Evolutionary conservation across 2,329 filamentous ascomycete genomes (phyloP).

Genomic region (Penicillium sclerotigenum): DNA sequence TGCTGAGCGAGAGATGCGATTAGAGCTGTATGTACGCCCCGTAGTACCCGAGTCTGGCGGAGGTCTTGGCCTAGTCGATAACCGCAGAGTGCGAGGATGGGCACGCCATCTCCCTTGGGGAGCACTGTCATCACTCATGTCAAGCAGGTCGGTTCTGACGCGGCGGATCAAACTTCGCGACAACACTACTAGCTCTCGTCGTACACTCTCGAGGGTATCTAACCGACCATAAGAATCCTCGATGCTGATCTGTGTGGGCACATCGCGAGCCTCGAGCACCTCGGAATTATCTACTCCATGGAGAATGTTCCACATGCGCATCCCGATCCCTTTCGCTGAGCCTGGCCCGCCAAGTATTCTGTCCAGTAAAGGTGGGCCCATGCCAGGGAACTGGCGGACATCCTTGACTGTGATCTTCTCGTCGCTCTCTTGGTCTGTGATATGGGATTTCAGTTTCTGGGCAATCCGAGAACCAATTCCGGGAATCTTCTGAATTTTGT

Average conservation of each 20-base stretch:
- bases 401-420: conserved; percentile 63
- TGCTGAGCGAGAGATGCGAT: conserved; percentile 71
- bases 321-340: conserved; percentile 66
- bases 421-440: conserved; percentile 50
- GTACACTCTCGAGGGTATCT: conserved; percentile 61
- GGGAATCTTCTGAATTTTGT: conserved; percentile 76
- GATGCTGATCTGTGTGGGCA: conserved; percentile 88
- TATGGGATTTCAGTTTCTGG: conserved; percentile 61
- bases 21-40: conserved; percentile 57
- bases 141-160: conserved; percentile 73
- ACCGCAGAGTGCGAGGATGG: conserved; percentile 73
- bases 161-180: conserved; percentile 68
- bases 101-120: conserved; percentile 64
- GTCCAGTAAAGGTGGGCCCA: conserved; percentile 65
- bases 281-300: conserved; percentile 75
- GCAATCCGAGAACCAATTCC: conserved; percentile 81
- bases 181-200: conserved; percentile 66
- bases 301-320: conserved; percentile 71
- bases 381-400: conserved; percentile 60
- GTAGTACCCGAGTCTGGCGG: conserved; percentile 52
- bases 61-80: conserved; percentile 68
- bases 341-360: conserved; percentile 68
- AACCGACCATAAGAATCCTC: conserved; percentile 84
- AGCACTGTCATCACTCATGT: conserved; percentile 44
- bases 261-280: conserved; percentile 66